These are phyloP conservation scores for Thuja plicata DNA, from an alignment of 83 land plant genomes.

Conservation along the genomic window DNA sequence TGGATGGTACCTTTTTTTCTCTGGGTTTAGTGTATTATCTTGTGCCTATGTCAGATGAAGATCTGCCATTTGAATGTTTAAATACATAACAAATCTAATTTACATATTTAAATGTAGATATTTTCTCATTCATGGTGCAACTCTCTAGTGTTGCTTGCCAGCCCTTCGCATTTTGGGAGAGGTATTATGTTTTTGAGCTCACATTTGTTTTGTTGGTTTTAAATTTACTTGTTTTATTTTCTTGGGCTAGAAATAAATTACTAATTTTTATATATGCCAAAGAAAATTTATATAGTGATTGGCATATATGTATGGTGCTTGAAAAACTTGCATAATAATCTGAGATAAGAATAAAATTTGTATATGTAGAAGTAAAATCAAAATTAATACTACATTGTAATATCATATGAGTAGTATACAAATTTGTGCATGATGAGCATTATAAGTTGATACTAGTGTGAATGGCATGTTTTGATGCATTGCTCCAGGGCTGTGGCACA, in stretches of 20 bases:
- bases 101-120: background rate
- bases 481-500: background rate
- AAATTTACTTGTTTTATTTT: too few relatives aligned
- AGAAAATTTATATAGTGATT: background rate
- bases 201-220: background rate
- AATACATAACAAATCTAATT: background rate
- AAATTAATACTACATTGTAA: background rate
- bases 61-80: background rate
- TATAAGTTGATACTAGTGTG: background rate
- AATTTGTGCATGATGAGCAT: background rate
- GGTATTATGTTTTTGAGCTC: background rate
- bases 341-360: background rate
- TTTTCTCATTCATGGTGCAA: background rate
- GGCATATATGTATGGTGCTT: background rate
- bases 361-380: background rate
- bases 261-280: background rate
- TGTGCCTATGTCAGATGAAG: background rate
- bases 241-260: background rate
- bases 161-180: background rate
- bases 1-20: background rate
- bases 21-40: background rate
- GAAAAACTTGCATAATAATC: background rate
- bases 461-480: background rate
- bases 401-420: background rate
- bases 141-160: background rate